Evolutionary conservation across 352 stramenopile genomes (phyloP), one percentile per base, ranked within the genome.

Genomic region (Pythium brachiatum): DNA sequence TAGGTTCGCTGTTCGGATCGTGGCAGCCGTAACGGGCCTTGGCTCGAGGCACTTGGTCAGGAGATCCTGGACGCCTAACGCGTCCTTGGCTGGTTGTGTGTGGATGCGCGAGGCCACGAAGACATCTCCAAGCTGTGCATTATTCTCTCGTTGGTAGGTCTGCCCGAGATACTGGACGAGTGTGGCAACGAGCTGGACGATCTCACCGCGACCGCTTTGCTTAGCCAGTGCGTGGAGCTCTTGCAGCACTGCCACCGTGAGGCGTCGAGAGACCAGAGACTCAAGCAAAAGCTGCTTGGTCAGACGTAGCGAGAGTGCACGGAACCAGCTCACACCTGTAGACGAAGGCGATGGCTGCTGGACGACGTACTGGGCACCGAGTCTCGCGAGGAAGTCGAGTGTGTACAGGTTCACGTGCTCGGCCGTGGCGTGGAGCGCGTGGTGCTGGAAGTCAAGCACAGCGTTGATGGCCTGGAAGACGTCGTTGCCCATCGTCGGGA

Each of bases 281-380:
- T 75, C 75, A 18, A 90, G 62, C 54, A 91, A 66, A 47, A 83
- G 59, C 23, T 86, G 78, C 73, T 86, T 87, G 15, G 71, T 77
- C 13, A 89, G 72, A 2, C 76, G 70, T 27, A 87, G 43, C 46
- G 75, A 38, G 20, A 91, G 63, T 6, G 69, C 57, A 13, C 53
- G 66, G 50, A 70, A 80, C 75, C 74, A 89, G 21, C 27, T 20
- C 3, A 53, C 23, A 15, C 57, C 53, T 3, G 69, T 36, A 5
- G 21, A 26, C 6, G 20, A 48, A 16, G 41, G 7, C 38, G 53
- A 23, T 7, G 66, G 25, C 16, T 62, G 50, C 27, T 59, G 64
- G 16, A 75, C 68, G 20, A 68, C 69, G 51, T 76, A 85, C 29
- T 46, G 51, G 23, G 69, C 71, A 46, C 79, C 78, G 8, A 67